phyloP scores from a whole-genome alignment of 2,329 filamentous ascomycete genomes.

The Apiospora kogelbergensis region DNA sequence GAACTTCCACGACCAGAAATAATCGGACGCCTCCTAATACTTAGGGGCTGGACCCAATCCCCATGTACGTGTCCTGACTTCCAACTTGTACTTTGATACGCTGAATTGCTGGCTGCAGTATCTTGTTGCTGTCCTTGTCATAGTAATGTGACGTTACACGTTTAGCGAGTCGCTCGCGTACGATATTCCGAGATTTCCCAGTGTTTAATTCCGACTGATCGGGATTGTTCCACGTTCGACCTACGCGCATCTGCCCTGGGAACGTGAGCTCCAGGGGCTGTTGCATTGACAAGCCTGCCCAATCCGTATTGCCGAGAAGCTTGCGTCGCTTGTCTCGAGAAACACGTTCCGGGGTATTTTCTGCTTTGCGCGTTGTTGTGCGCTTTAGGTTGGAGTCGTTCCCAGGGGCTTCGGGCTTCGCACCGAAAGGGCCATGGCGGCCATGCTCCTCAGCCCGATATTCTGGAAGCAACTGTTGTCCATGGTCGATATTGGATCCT shows the following conservation, averaged over 20 bases:
- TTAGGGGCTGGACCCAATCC: background rate
- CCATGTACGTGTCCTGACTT: slow-evolving; percentile 28
- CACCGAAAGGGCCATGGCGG: background rate
- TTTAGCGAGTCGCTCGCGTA: background rate
- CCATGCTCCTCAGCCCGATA: background rate
- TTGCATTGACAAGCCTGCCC: slow-evolving; percentile 34
- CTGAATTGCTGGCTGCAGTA: background rate
- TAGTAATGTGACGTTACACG: background rate
- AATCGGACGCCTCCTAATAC: background rate
- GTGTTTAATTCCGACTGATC: slow-evolving; percentile 10
- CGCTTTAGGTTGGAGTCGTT: background rate
- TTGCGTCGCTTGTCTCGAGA: slow-evolving; percentile 27
- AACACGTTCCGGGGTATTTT: background rate
- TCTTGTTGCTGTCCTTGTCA: background rate
- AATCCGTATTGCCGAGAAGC: slow-evolving; percentile 33
- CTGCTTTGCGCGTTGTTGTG: background rate
- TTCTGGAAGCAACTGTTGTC: background rate
- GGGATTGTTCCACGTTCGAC: slow-evolving; percentile 24
- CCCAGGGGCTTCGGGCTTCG: background rate
- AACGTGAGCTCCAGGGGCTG: slow-evolving; percentile 32
- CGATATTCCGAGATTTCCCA: slow-evolving; percentile 11
- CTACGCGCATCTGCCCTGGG: slow-evolving; percentile 21
- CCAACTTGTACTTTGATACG: slow-evolving; percentile 35
- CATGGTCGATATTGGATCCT: background rate
- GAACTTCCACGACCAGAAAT: background rate